Percentiles rank a stretch among this genome's conserved stretches.
Evolutionary conservation across 768 basidiomycete species (phyloP).

Genomic region (Auricularia auricula-judae): DNA sequence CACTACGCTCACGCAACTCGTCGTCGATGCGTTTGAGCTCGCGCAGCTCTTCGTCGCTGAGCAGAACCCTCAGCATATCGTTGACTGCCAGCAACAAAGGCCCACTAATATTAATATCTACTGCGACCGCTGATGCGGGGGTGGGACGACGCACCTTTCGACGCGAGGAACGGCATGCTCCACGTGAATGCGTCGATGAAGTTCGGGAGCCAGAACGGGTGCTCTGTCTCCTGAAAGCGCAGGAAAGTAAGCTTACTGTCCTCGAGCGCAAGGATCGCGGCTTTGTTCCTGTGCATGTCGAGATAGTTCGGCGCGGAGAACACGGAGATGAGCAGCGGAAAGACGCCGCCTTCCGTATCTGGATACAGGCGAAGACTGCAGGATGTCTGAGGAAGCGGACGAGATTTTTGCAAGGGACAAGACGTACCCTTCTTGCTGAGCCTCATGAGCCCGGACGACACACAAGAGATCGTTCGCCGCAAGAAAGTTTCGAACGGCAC

Average conservation of each 20-base stretch:
- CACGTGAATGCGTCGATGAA: slow-evolving; percentile 98
- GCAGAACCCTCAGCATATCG: slow-evolving; percentile 41
- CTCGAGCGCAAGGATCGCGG: slow-evolving; percentile 92
- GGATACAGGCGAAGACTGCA: slow-evolving; percentile 70
- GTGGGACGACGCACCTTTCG: slow-evolving; percentile 61
- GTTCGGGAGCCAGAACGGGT: slow-evolving; percentile 92
- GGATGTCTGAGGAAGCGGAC: slow-evolving; percentile 15
- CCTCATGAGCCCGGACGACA: slow-evolving; percentile 92
- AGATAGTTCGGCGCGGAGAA: slow-evolving; percentile 97
- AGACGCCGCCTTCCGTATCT: slow-evolving; percentile 82
- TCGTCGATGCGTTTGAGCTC: slow-evolving; percentile 12
- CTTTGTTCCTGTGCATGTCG: slow-evolving; percentile 93
- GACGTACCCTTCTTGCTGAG: slow-evolving; percentile 82
- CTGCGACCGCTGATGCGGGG: no score
- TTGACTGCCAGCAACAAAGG: slow-evolving; percentile 23
- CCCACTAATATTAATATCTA: no score
- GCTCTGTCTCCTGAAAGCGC: slow-evolving; percentile 66
- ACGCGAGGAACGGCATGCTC: slow-evolving; percentile 93
- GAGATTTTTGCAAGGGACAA: background rate
- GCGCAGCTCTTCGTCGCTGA: slow-evolving; percentile 35
- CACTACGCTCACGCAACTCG: slow-evolving; percentile 13
- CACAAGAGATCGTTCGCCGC: slow-evolving; percentile 82
- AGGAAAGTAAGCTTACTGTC: slow-evolving; percentile 94
- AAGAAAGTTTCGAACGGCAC: slow-evolving; percentile 86
- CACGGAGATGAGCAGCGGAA: slow-evolving; percentile 94